These are phyloP conservation scores for Casuarina cunninghamiana DNA, from an alignment of 306 rosid genomes.

Conservation along the genomic window DNA sequence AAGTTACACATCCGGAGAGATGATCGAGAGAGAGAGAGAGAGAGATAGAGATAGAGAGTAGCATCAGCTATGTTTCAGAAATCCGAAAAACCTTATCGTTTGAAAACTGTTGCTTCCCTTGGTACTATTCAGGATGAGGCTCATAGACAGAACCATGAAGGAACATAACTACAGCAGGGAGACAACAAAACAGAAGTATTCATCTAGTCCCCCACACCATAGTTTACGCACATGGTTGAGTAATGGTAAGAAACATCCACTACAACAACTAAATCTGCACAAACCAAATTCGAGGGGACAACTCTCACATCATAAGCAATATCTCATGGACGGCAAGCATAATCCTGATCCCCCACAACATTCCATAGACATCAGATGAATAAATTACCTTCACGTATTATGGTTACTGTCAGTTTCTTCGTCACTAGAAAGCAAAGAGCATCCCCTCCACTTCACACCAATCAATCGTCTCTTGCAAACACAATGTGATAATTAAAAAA, in stretches of 20 bases:
- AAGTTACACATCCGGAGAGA: background rate
- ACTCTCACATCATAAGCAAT: constrained; percentile 18
- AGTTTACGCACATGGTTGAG: background rate
- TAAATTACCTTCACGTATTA: constrained; percentile 63
- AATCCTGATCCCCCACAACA: constrained; percentile 46
- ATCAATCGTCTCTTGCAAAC: constrained; percentile 88
- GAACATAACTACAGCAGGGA: background rate
- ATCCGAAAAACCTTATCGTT: background rate
- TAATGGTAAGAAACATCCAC: background rate
- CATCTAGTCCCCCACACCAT: background rate
- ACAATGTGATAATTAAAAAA: constrained; percentile 79
- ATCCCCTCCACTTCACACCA: constrained; percentile 91
- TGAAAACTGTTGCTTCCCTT: background rate
- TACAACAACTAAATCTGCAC: background rate
- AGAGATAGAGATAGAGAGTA: background rate
- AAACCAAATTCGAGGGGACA: background rate
- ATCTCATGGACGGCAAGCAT: constrained; percentile 35
- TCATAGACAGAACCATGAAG: background rate
- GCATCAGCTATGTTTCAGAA: background rate
- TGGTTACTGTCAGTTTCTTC: constrained; percentile 70
- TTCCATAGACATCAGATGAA: constrained; percentile 60
- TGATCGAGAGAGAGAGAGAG: too few relatives aligned
- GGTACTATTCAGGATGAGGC: background rate
- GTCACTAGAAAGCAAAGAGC: constrained; percentile 72
- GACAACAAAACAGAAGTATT: background rate